Evolutionary conservation across 345 rosid species (phyloP).

Genomic region (Linum tenue): DNA sequence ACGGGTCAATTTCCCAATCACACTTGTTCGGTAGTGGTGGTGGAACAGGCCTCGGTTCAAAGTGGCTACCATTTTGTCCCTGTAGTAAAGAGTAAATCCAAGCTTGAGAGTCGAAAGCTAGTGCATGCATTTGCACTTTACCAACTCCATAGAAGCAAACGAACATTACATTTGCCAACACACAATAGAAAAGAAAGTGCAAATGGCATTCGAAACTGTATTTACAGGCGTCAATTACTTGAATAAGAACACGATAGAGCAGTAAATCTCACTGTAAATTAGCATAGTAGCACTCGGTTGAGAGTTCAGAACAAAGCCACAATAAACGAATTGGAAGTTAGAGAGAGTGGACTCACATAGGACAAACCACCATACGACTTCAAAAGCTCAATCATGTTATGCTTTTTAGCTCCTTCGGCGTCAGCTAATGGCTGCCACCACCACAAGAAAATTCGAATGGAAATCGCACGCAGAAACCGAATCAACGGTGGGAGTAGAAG

Average conservation of each 20-base stretch:
- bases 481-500: not conserved
- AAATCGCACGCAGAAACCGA: not conserved
- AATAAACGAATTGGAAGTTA: not conserved
- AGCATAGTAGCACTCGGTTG: not conserved
- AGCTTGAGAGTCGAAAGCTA: constrained; percentile 9
- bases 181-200: not conserved
- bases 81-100: constrained; percentile 24
- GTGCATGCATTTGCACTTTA: not conserved
- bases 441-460: not conserved
- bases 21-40: constrained; percentile 95
- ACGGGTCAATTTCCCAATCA: constrained; percentile 98
- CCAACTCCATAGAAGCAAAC: not conserved
- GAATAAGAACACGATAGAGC: not conserved
- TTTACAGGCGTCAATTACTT: not conserved
- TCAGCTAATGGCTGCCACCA: constrained; percentile 83
- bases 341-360: constrained; percentile 48
- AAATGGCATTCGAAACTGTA: not conserved
- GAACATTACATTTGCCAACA: not conserved
- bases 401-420: constrained; percentile 94
- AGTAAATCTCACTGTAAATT: not conserved
- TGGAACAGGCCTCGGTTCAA: constrained; percentile 90
- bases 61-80: constrained; percentile 99
- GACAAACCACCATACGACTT: constrained; percentile 84
- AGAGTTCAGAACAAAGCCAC: not conserved
- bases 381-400: constrained; percentile 59